phyloP scores from a whole-genome alignment of 441 rosid genomes.

The Jatropha multifida region DNA sequence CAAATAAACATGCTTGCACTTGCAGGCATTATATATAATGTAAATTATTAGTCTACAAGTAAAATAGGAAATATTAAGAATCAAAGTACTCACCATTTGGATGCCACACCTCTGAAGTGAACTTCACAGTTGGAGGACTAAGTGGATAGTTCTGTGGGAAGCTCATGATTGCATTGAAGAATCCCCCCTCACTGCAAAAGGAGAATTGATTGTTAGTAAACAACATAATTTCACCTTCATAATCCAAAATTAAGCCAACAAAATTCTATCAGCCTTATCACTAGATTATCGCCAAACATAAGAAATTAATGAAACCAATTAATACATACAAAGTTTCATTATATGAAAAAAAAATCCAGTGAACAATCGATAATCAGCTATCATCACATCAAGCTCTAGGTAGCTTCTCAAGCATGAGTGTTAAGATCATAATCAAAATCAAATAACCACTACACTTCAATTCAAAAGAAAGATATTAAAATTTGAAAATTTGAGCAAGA shows the following conservation, averaged over 20 bases:
- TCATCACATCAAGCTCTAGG: not conserved
- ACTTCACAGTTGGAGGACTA: constrained; percentile 77
- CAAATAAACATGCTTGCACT: constrained; percentile 6
- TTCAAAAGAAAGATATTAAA: not conserved
- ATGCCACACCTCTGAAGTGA: constrained; percentile 91
- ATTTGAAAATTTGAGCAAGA: not conserved
- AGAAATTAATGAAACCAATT: not conserved
- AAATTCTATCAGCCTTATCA: not conserved
- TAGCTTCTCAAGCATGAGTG: not conserved
- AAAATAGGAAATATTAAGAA: not conserved
- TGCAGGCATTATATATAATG: not conserved
- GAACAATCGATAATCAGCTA: not conserved
- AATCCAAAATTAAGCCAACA: not conserved
- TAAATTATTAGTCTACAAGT: not conserved
- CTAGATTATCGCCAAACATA: not conserved
- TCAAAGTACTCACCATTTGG: constrained; percentile 62
- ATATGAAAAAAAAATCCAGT: not conserved
- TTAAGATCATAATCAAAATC: not conserved
- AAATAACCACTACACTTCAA: not conserved
- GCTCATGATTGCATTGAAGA: constrained; percentile 84
- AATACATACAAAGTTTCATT: not conserved
- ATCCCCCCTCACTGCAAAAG: constrained; percentile 81
- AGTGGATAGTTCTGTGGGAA: constrained; percentile 73
- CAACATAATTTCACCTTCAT: not conserved
- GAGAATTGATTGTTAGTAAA: constrained; percentile 4